phyloP scores from a whole-genome alignment of 1,284 basidiomycete genomes.

The Ganoderma multipileum region DNA sequence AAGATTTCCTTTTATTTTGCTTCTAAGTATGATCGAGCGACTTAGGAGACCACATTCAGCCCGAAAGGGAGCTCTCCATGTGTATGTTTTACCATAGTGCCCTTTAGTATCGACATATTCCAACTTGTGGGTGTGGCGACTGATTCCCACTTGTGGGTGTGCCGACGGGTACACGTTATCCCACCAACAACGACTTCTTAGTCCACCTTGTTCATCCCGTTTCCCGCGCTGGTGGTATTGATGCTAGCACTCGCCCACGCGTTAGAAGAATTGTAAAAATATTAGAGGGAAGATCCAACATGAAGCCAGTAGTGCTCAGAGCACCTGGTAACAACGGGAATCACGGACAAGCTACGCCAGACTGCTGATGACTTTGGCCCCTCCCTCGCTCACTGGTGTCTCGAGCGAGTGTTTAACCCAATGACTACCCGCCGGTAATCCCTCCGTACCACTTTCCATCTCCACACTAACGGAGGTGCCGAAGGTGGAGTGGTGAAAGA shows the following conservation, averaged over 20 bases:
- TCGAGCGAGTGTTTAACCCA: neutral
- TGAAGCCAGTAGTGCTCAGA: neutral
- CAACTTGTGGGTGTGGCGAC: too few relatives aligned
- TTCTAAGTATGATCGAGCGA: neutral
- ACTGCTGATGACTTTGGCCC: neutral
- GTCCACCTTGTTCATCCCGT: neutral
- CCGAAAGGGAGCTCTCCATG: too few relatives aligned
- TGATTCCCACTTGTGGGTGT: too few relatives aligned
- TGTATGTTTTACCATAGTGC: too few relatives aligned
- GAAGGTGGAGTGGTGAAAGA: neutral
- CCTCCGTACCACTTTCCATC: neutral
- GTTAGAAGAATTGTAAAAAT: neutral
- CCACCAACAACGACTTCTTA: neutral
- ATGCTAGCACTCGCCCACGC: neutral
- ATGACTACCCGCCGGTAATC: neutral
- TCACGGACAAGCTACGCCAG: neutral
- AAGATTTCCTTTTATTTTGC: neutral
- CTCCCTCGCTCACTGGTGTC: neutral
- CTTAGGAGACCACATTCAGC: too few relatives aligned
- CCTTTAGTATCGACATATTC: too few relatives aligned
- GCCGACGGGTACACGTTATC: too few relatives aligned
- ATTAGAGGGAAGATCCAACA: neutral
- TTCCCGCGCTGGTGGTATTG: neutral
- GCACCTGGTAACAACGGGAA: neutral
- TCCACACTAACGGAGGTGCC: neutral